Percentiles rank a stretch among this genome's conserved stretches.
phyloP scores from a whole-genome alignment of 352 stramenopile species.

The Globisporangium parvum region DNA sequence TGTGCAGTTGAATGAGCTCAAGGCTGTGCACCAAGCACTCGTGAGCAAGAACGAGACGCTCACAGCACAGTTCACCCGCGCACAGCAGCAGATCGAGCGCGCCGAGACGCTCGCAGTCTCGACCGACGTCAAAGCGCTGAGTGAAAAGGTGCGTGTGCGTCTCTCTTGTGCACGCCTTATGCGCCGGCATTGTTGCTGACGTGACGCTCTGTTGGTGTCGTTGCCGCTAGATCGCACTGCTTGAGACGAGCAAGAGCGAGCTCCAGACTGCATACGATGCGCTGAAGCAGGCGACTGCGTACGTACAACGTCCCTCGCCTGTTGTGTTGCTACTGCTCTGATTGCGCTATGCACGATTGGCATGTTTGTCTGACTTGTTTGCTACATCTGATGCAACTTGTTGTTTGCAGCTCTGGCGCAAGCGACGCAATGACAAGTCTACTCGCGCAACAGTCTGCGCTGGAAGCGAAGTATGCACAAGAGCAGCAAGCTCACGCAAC shows the following conservation, averaged over 20 bases:
- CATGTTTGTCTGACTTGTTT: not conserved
- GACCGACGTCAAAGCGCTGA: slow-evolving; percentile 27
- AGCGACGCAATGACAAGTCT: slow-evolving; percentile 26
- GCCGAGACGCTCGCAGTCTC: slow-evolving; percentile 22
- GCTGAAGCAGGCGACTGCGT: slow-evolving; percentile 32
- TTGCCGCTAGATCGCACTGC: slow-evolving; percentile 17
- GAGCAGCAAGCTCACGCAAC: slow-evolving; percentile 23
- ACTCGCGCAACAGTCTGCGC: slow-evolving; percentile 25
- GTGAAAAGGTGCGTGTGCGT: slow-evolving; percentile 25
- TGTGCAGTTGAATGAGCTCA: slow-evolving; percentile 52
- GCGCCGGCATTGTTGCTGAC: slow-evolving; percentile 2
- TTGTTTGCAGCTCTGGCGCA: slow-evolving; percentile 17
- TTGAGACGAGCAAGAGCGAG: slow-evolving; percentile 36
- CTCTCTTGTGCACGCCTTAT: not conserved
- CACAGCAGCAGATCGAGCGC: slow-evolving; percentile 26
- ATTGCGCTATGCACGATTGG: not conserved
- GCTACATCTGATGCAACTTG: not conserved
- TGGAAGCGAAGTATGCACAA: slow-evolving; percentile 27
- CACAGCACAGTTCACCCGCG: slow-evolving; percentile 39
- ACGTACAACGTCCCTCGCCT: not conserved
- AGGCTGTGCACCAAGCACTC: slow-evolving; percentile 38
- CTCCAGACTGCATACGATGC: slow-evolving; percentile 26
- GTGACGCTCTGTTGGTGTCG: not conserved
- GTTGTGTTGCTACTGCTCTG: not conserved
- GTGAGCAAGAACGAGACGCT: slow-evolving; percentile 44